Conservation (phyloP, 2,329 filamentous ascomycete species). For the Alternaria panax region DNA sequence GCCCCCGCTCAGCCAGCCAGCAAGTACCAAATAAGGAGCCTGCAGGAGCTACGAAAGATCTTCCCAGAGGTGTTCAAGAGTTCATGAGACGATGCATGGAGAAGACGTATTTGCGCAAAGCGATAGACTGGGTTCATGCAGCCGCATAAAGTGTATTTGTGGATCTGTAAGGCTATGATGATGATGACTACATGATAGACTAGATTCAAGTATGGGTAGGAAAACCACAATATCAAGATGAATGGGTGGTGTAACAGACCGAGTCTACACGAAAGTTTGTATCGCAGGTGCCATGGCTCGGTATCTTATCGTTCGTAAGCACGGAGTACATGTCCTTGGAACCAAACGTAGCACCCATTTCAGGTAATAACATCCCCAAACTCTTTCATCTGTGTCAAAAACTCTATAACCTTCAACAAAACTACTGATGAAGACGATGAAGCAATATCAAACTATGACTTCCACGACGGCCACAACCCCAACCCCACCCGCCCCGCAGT, state of each 20-base stretch:
- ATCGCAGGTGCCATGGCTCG: neutral
- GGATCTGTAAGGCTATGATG: neutral
- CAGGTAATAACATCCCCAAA: neutral
- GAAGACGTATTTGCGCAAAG: neutral
- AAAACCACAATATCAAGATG: neutral
- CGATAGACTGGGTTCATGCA: neutral
- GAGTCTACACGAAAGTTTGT: too few species aligned
- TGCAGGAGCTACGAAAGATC: constrained; percentile 76
- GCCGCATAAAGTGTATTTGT: neutral
- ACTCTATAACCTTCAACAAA: neutral
- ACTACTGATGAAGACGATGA: constrained; percentile 29
- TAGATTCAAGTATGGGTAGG: neutral
- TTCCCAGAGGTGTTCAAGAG: constrained; percentile 88
- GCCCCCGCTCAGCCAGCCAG: constrained; percentile 70
- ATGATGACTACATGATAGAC: neutral
- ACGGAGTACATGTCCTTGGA: neutral
- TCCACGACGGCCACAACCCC: constrained; percentile 20
- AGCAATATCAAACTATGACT: constrained; percentile 51
- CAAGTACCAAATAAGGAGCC: constrained; percentile 75
- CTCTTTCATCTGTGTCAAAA: neutral
- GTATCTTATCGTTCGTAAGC: neutral
- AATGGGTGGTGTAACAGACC: neutral
- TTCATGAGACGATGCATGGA: constrained; percentile 6
- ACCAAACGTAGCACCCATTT: neutral
- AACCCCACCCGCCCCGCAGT: constrained; percentile 35